Base-by-base conservation (phyloP, 805 yeast species). In the Nematodospora valgi region DNA sequence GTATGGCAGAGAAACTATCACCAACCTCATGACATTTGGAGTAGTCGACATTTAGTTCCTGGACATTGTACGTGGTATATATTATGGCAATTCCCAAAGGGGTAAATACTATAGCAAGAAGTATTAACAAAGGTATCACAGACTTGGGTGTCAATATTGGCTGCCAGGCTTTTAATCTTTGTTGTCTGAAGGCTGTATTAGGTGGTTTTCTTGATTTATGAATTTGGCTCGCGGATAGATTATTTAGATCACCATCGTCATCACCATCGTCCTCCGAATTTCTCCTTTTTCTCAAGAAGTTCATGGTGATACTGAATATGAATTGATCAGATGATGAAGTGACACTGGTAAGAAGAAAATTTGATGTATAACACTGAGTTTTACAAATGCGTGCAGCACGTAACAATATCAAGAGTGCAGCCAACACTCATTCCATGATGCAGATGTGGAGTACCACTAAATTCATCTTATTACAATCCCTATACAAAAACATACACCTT, bases 111-210 rank as follows among this genome's bases (percentile, higher is more conserved):
- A 86, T 66, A 1, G 94, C 86, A 27, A 86, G 63, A 16, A 83
- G 45, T 31, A 88, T 70, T 37, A 93, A 69, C 34, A 91, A 67
- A 3, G 98, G 98, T 29, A 93, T 72, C 30, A 91, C 97, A 12
- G 94, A 81, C 46, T 80, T 80, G 11, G 98, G 97, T 2, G 96
- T 85, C 37, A 93, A 73, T 36, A 93, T 86, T 2, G 98, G 98
- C 48, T 78, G 83, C 83, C 82, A 78, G 34, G 84, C 81, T 54
- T 78, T 77, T 47, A 78, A 64, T 38, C 84, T 62, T 59, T 78
- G 84, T 47, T 84, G 94, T 52, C 89, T 72, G 52, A 85, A 85
- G 3, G 89, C 91, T 5, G 91, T 85, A 56, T 85, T 68, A 39
- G 70, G 71, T 3, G 71, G 74, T 38, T 62, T 67, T 23, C 70